A percentile compares a stretch with the other conserved stretches of the same genome.
Conservation (phyloP, 768 basidiomycete genomes). For the Pulveroboletus sp. region DNA sequence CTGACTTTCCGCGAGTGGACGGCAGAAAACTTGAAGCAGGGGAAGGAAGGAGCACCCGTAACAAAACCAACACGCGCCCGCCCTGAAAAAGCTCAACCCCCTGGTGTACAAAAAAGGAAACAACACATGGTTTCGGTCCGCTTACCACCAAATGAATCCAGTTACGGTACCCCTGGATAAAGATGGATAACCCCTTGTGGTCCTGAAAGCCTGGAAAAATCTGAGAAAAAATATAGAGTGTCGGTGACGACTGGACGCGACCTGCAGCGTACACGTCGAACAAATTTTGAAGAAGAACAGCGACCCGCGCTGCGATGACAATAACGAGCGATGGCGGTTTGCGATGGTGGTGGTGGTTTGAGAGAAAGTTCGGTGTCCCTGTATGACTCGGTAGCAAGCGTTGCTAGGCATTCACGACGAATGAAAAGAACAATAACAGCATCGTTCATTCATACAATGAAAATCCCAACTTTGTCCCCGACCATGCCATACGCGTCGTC, state of each 20-base stretch:
- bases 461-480: conserved; percentile 15
- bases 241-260: conserved; percentile 9
- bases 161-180: conserved; percentile 12
- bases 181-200: not conserved
- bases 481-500: conserved; percentile 10
- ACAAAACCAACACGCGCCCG: conserved; percentile 26
- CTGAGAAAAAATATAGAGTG: not conserved
- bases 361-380: not conserved
- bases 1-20: conserved; percentile 39
- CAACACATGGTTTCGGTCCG: conserved; percentile 14
- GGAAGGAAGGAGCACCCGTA: conserved; percentile 18
- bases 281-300: conserved; percentile 3
- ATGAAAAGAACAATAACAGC: conserved; percentile 20
- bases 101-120: conserved; percentile 29
- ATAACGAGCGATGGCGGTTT: not conserved
- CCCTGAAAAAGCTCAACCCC: conserved; percentile 35
- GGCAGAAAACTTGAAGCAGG: conserved; percentile 25
- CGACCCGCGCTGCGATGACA: conserved; percentile 11
- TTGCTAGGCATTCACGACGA: conserved; percentile 25
- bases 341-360: not conserved
- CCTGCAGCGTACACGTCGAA: not conserved
- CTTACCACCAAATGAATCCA: conserved; percentile 24
- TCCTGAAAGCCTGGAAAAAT: not conserved
- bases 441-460: conserved; percentile 20
- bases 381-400: conserved; percentile 4